Conservation (phyloP, 2,329 filamentous ascomycete species). For the Aureobasidium sp. region DNA sequence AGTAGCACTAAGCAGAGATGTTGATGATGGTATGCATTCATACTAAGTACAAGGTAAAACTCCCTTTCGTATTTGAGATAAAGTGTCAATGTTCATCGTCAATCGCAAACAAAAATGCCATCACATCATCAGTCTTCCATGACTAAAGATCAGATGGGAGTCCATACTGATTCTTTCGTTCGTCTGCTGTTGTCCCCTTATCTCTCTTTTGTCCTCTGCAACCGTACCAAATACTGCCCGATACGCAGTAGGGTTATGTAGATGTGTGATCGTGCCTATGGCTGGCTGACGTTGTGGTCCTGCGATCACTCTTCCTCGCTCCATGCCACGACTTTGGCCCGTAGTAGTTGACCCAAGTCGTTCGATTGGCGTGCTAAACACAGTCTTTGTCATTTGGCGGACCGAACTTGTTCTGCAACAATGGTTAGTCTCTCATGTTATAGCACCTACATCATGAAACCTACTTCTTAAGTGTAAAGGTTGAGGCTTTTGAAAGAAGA, state of each 20-base stretch:
- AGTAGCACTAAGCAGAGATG: background rate
- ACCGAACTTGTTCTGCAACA: background rate
- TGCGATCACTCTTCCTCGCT: background rate
- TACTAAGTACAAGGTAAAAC: background rate
- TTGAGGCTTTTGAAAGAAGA: background rate
- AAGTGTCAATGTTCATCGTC: background rate
- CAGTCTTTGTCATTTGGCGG: background rate
- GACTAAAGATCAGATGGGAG: conserved; percentile 2
- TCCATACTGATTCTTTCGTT: background rate
- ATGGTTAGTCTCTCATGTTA: background rate
- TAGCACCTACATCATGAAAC: background rate
- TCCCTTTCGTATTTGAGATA: background rate
- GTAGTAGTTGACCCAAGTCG: background rate
- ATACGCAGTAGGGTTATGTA: background rate
- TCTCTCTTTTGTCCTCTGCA: background rate
- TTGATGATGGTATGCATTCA: background rate
- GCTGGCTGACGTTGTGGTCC: background rate
- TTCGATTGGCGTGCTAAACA: background rate
- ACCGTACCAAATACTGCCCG: background rate
- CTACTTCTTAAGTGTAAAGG: background rate
- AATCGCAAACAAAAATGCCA: background rate
- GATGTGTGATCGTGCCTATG: background rate
- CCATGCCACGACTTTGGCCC: background rate
- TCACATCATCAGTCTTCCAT: conserved; percentile 3
- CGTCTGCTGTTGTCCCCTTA: background rate